phyloP scores from a whole-genome alignment of 345 rosid species.

The Cochlearia excelsa region DNA sequence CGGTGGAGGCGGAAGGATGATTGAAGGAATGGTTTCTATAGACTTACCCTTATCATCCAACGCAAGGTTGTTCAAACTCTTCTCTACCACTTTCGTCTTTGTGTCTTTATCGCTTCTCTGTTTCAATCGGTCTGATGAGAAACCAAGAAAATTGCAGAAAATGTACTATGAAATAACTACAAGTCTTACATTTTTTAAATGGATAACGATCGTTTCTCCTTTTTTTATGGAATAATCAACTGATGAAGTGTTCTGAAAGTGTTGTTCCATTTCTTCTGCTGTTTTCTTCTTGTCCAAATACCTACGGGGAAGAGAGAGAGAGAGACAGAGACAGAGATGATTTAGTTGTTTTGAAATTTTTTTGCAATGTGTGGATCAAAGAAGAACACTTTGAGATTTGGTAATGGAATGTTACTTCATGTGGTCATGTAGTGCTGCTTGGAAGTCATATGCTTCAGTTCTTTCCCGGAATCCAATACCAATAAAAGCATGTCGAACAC shows the following conservation, averaged over 20 bases:
- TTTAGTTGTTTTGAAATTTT: neutral
- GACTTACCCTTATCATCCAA: slow-evolving; percentile 55
- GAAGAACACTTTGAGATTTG: neutral
- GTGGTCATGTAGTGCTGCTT: slow-evolving; percentile 96
- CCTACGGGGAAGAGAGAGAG: slow-evolving; percentile 37
- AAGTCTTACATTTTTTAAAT: slow-evolving; percentile 64
- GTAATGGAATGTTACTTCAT: slow-evolving; percentile 58
- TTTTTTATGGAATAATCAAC: slow-evolving; percentile 90
- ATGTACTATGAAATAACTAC: slow-evolving; percentile 5
- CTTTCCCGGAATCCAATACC: slow-evolving; percentile 98
- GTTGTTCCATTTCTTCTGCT: slow-evolving; percentile 99
- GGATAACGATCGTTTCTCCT: slow-evolving; percentile 83
- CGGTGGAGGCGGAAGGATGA: slow-evolving; percentile 87
- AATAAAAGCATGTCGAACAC: slow-evolving; percentile 89
- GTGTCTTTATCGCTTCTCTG: slow-evolving; percentile 45
- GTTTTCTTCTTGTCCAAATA: slow-evolving; percentile 94
- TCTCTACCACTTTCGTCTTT: slow-evolving; percentile 60
- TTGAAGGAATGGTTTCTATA: slow-evolving; percentile 53
- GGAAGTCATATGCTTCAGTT: slow-evolving; percentile 96
- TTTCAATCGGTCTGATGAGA: slow-evolving; percentile 8
- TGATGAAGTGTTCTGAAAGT: slow-evolving; percentile 69
- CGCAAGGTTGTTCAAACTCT: slow-evolving; percentile 49
- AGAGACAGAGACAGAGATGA: neutral
- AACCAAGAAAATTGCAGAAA: slow-evolving; percentile 1
- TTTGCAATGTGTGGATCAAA: neutral